These are phyloP conservation scores for Agarophyton chilense DNA, from an alignment of 23 red algal species.

Conservation along the genomic window DNA sequence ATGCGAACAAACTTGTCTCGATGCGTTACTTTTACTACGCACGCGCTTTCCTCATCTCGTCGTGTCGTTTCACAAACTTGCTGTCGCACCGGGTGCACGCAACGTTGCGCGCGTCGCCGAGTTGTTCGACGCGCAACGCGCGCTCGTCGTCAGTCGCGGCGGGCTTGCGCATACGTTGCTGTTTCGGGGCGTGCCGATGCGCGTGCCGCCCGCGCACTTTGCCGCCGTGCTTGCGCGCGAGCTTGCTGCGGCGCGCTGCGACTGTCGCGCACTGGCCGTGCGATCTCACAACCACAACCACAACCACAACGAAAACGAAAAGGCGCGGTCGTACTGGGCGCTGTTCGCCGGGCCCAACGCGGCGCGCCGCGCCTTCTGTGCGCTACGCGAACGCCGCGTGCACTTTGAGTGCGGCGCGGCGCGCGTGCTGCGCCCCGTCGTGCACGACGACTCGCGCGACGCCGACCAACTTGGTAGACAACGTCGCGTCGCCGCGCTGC, in stretches of 20 bases:
- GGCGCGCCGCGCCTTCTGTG: neutral
- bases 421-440: no score
- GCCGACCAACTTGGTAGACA: constrained; percentile 2
- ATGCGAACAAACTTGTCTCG: constrained; percentile 22
- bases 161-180: constrained; percentile 42
- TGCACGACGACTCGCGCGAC: constrained; percentile 54
- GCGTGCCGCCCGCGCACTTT: constrained; percentile 7
- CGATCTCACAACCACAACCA: no score
- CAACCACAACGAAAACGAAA: no score
- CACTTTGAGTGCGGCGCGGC: no score
- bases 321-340: constrained; percentile 29
- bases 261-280: no score
- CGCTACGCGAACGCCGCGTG: neutral
- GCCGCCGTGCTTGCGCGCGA: neutral
- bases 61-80: constrained; percentile 18
- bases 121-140: constrained; percentile 11
- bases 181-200: constrained; percentile 17
- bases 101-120: neutral
- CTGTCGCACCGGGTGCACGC: no score
- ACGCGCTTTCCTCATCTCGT: neutral
- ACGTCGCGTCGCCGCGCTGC: neutral
- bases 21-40: neutral
- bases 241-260: no score
- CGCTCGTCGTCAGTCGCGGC: neutral
- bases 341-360: neutral